phyloP scores from a whole-genome alignment of 495 filamentous ascomycete genomes.

The Aspergillus mulundensis region DNA sequence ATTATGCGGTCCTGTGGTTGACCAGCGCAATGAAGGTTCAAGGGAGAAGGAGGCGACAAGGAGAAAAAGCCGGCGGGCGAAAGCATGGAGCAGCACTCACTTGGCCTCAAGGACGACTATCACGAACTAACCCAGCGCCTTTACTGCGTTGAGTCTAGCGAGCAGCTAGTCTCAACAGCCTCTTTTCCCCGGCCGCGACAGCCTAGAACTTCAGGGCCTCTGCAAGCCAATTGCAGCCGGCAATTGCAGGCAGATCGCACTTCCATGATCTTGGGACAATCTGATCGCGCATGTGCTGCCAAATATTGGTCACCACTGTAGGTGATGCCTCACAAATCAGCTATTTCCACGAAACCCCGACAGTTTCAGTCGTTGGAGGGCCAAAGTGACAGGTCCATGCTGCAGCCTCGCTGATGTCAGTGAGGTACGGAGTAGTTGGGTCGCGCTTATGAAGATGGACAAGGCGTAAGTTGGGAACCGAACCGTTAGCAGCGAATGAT shows the following conservation, averaged over 20 bases:
- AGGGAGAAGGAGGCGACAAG: conserved; percentile 6
- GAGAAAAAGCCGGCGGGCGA: not conserved
- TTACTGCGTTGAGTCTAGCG: conserved; percentile 11
- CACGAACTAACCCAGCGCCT: conserved; percentile 4
- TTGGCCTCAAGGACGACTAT: conserved; percentile 1
- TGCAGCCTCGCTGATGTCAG: not conserved
- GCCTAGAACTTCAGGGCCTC: conserved; percentile 11
- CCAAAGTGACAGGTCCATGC: not conserved
- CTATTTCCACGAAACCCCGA: not conserved
- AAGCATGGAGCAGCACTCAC: not conserved
- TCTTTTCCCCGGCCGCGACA: conserved; percentile 9
- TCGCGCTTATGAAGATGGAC: not conserved
- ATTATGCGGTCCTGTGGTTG: not conserved
- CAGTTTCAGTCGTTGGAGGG: not conserved
- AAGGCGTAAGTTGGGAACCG: not conserved
- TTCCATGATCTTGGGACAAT: conserved; percentile 9
- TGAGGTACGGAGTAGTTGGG: too few relatives aligned
- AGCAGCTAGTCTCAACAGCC: conserved; percentile 8
- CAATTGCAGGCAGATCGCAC: conserved; percentile 5
- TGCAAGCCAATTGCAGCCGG: conserved; percentile 12
- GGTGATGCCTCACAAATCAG: conserved; percentile 11
- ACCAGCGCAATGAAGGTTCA: not conserved
- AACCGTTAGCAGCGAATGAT: conserved; percentile 7
- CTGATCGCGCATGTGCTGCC: conserved; percentile 9
- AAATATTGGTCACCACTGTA: not conserved